These are phyloP conservation scores for Diversispora eburnea DNA, from an alignment of 192 early-diverging fungal species.

Conservation along the genomic window DNA sequence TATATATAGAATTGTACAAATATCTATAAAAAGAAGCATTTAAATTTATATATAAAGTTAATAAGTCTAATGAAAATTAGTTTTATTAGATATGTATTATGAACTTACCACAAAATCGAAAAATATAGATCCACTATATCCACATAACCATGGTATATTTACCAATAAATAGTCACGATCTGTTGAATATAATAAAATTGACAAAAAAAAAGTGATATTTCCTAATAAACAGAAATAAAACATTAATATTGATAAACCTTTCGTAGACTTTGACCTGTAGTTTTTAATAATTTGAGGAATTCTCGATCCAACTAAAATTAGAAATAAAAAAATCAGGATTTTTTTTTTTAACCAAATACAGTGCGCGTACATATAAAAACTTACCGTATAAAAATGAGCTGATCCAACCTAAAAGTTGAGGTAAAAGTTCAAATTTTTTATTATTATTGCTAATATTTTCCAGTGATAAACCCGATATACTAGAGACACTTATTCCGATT, in stretches of 20 bases:
- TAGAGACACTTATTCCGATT: too few species aligned
- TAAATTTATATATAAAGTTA: too few species aligned
- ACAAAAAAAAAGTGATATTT: constrained; percentile 61
- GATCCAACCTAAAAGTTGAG: constrained; percentile 71
- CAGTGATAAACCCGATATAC: too few species aligned
- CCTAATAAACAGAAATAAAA: constrained; percentile 77
- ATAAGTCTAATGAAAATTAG: too few species aligned
- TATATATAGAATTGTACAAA: too few species aligned
- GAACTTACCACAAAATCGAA: constrained; percentile 69
- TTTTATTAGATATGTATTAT: not conserved
- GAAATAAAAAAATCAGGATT: too few species aligned
- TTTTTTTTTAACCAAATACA: not conserved
- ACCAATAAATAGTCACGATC: constrained; percentile 60
- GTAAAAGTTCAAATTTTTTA: constrained; percentile 36
- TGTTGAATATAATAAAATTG: constrained; percentile 74
- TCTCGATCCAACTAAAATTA: constrained; percentile 49
- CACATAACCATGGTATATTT: constrained; percentile 75
- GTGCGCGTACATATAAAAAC: not conserved
- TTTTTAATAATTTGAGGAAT: constrained; percentile 84
- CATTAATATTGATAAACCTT: constrained; percentile 76
- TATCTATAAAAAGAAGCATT: too few species aligned
- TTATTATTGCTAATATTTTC: not conserved
- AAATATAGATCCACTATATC: constrained; percentile 62
- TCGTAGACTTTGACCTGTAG: constrained; percentile 62
- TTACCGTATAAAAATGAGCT: constrained; percentile 62